A percentile compares a stretch with the other conserved stretches of the same genome.
Evolutionary conservation across 441 rosid species (phyloP).

Genomic region (Brassica hybrid): DNA sequence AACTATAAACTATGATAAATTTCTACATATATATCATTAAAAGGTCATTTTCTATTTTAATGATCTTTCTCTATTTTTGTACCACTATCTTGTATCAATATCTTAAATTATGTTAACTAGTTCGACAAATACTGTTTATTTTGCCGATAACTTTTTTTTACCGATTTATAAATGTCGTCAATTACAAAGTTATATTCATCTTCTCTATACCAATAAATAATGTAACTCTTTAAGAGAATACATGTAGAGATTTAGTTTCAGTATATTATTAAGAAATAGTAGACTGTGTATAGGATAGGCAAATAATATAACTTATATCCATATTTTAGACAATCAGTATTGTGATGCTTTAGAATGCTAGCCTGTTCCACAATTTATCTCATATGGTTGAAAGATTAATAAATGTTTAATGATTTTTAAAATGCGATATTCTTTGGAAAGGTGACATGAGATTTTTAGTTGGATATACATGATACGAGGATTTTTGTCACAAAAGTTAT

Average conservation of each 20-base stretch:
- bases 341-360: conserved; percentile 20
- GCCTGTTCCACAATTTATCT: conserved; percentile 11
- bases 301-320: conserved; percentile 3
- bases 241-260: not conserved
- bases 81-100: not conserved
- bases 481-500: conserved; percentile 26
- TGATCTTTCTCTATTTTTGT: not conserved
- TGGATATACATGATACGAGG: conserved; percentile 24
- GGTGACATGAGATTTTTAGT: conserved; percentile 20
- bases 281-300: not conserved
- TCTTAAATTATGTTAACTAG: not conserved
- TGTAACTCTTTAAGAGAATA: not conserved
- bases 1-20: not conserved
- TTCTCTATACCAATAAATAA: not conserved
- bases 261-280: not conserved
- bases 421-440: conserved; percentile 29
- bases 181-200: not conserved
- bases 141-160: not conserved
- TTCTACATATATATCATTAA: not conserved
- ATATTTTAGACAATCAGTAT: conserved; percentile 22
- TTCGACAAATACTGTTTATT: not conserved
- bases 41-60: not conserved
- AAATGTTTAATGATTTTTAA: conserved; percentile 14
- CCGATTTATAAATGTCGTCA: not conserved
- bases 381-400: conserved; percentile 20